Conservation (phyloP, 352 stramenopile genomes). For the Phytopythium delawarense region DNA sequence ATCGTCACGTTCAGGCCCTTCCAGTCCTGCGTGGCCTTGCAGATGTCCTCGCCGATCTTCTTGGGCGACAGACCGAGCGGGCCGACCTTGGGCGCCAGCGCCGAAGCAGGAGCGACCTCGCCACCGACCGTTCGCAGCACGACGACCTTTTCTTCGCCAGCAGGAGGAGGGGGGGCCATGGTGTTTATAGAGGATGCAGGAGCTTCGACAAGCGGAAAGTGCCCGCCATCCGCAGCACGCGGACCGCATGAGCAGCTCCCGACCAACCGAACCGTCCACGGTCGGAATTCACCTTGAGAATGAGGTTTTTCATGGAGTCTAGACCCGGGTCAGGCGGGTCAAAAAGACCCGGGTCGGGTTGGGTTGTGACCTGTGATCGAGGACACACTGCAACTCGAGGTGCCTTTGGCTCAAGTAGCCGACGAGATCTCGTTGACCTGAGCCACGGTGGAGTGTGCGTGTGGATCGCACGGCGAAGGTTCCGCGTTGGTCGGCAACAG, state of each 20-base stretch:
- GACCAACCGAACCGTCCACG: constrained; percentile 17
- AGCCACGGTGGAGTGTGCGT: no score
- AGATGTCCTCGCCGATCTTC: constrained; percentile 99
- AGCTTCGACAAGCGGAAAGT: constrained; percentile 28
- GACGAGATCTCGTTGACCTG: no score
- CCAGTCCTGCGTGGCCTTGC: constrained; percentile 99
- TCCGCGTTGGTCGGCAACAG: no score
- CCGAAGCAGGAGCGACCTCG: constrained; percentile 97
- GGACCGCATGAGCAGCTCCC: constrained; percentile 17
- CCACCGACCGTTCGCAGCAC: constrained; percentile 99
- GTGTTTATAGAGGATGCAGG: constrained; percentile 88
- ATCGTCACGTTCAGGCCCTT: constrained; percentile 99
- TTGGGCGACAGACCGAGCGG: constrained; percentile 99
- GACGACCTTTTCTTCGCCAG: constrained; percentile 90
- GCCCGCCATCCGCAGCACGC: background rate
- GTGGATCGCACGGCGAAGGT: no score
- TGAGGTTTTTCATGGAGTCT: constrained; percentile 10
- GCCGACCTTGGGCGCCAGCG: constrained; percentile 99
- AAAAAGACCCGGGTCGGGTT: no score
- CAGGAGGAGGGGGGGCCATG: constrained; percentile 86
- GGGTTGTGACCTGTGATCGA: no score
- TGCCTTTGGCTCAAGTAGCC: no score
- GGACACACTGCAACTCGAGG: no score
- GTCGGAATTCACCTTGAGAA: constrained; percentile 8
- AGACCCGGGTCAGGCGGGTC: no score